Conservation (phyloP, 176 grass and related monocot genomes). For the Eleusine coracana region DNA sequence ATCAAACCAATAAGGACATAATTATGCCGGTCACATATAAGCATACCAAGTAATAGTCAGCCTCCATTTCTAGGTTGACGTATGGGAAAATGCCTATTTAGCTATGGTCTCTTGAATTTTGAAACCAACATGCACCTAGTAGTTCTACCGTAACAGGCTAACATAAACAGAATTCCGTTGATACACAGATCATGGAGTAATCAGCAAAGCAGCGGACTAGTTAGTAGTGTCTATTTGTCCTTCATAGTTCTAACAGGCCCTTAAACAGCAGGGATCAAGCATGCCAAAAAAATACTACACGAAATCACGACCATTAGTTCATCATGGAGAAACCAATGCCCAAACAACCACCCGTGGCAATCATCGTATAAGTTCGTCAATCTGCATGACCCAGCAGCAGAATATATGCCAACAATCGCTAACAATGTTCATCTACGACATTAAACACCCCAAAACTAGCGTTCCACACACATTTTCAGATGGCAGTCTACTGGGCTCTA, state of each 20-base stretch:
- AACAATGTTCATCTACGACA: background rate
- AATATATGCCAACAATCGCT: background rate
- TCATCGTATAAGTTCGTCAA: background rate
- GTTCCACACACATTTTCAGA: background rate
- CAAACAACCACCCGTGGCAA: background rate
- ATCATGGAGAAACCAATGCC: background rate
- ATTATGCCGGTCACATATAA: too few relatives aligned
- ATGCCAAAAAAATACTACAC: background rate
- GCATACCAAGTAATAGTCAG: too few relatives aligned
- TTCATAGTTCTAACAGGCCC: background rate
- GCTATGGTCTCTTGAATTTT: constrained; percentile 30
- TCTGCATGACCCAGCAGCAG: background rate
- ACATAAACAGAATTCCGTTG: too few relatives aligned
- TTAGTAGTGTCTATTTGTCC: too few relatives aligned
- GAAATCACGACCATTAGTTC: background rate
- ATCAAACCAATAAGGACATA: background rate
- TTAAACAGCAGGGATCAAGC: background rate
- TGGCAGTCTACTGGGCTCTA: background rate
- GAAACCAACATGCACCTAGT: background rate
- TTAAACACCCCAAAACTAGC: background rate
- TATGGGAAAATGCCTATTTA: background rate
- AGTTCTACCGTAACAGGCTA: too few relatives aligned
- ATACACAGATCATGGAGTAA: background rate
- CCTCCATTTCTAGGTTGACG: too few relatives aligned
- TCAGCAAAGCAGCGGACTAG: background rate